These are phyloP conservation scores for Pogostemon cablin DNA, from an alignment of 257 asterid species.

Conservation along the genomic window DNA sequence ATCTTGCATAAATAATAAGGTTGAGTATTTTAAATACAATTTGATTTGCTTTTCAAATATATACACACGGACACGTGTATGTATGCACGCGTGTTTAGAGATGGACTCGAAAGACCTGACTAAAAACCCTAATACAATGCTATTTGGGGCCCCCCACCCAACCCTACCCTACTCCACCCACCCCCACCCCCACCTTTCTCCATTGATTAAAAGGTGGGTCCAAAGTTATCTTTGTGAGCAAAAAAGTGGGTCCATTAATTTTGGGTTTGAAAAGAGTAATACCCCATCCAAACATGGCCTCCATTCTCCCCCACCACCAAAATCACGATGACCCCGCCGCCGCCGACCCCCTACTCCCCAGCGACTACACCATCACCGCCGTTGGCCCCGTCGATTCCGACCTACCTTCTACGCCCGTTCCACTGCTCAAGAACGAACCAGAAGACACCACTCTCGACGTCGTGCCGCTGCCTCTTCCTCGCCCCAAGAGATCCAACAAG, in stretches of 20 bases:
- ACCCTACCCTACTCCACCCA: too few relatives aligned
- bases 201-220: conserved; percentile 1
- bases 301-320: conserved; percentile 36
- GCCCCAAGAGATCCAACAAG: conserved; percentile 59
- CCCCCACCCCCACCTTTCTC: too few relatives aligned
- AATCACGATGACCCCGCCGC: conserved; percentile 38
- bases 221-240: not conserved
- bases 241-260: conserved; percentile 9
- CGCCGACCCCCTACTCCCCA: conserved; percentile 52
- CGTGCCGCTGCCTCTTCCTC: conserved; percentile 31
- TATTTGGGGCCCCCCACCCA: too few relatives aligned
- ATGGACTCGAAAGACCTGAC: too few relatives aligned
- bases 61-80: too few relatives aligned
- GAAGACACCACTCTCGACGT: conserved; percentile 34
- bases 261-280: not conserved
- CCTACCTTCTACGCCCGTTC: conserved; percentile 15
- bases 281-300: conserved; percentile 33
- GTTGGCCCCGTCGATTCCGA: conserved; percentile 36
- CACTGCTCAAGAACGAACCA: conserved; percentile 55
- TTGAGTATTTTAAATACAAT: too few relatives aligned
- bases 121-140: too few relatives aligned
- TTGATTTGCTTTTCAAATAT: too few relatives aligned
- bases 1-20: too few relatives aligned
- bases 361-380: conserved; percentile 53
- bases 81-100: too few relatives aligned